Percentiles rank a stretch among this genome's conserved stretches.
phyloP scores from a whole-genome alignment of 1,284 basidiomycete genomes.

The Xanthoconium separans region DNA sequence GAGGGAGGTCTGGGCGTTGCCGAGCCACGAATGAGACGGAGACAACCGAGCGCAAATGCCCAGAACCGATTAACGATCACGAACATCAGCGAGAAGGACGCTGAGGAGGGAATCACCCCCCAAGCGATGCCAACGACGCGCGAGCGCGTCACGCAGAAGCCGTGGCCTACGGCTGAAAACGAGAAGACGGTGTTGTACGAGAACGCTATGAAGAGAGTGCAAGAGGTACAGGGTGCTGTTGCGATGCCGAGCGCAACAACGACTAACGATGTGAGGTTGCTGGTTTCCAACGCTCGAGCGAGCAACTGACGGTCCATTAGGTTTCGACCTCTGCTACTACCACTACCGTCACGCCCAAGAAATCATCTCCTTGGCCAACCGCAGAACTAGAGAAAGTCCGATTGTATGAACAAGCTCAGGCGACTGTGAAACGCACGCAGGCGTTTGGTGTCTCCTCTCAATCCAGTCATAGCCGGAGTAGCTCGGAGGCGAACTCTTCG shows the following conservation, averaged over 20 bases:
- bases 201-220: constrained; percentile 60
- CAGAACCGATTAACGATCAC: constrained; percentile 37
- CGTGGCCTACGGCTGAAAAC: constrained; percentile 59
- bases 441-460: constrained; percentile 28
- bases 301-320: constrained; percentile 6
- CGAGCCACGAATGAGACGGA: constrained; percentile 17
- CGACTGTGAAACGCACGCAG: constrained; percentile 53
- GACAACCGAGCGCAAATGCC: constrained; percentile 26
- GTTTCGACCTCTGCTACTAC: constrained; percentile 2
- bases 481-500: constrained; percentile 29
- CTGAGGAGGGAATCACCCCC: constrained; percentile 27
- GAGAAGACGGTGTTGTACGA: constrained; percentile 70
- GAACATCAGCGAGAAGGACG: constrained; percentile 37
- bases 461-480: constrained; percentile 32
- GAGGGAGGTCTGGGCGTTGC: constrained; percentile 4
- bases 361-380: constrained; percentile 47
- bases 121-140: constrained; percentile 20
- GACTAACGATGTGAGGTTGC: constrained; percentile 24
- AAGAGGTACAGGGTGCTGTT: constrained; percentile 49
- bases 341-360: constrained; percentile 24
- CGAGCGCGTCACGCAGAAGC: constrained; percentile 11
- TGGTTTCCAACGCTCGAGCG: not conserved
- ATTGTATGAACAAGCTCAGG: constrained; percentile 67
- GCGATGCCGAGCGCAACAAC: constrained; percentile 31
- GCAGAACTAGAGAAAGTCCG: constrained; percentile 73